These are phyloP conservation scores for Amaranthus hypochondriacus DNA, from an alignment of 148 eudicot species.

Conservation along the genomic window DNA sequence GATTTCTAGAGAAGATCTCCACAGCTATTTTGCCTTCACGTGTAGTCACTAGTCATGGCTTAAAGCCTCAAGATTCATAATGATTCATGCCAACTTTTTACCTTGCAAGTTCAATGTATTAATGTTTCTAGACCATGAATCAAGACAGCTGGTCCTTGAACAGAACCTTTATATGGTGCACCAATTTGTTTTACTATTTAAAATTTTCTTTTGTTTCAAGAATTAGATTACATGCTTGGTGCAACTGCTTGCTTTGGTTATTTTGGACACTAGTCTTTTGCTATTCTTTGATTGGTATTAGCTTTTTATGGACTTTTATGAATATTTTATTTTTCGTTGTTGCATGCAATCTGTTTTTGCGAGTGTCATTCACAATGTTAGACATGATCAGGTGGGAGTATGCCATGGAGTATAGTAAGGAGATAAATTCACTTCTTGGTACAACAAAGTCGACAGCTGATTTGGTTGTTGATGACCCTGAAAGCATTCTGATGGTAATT, in stretches of 20 bases:
- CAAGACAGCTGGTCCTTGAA: neutral
- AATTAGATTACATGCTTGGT: neutral
- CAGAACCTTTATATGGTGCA: neutral
- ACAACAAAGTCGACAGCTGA: conserved; percentile 36
- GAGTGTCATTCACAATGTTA: conserved; percentile 16
- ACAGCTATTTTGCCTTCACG: neutral
- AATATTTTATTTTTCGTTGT: neutral
- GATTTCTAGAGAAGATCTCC: neutral
- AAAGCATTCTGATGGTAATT: conserved; percentile 53
- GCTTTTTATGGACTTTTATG: neutral
- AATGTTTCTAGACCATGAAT: neutral
- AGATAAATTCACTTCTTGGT: conserved; percentile 76
- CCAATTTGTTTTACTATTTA: neutral
- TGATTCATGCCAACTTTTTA: neutral
- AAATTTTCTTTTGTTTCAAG: neutral
- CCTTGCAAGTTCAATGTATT: neutral
- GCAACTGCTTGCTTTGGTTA: too few relatives aligned
- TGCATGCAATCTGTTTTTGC: neutral
- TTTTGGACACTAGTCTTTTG: neutral
- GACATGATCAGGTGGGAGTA: conserved; percentile 59
- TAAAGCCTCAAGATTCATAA: neutral
- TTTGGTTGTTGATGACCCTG: conserved; percentile 64
- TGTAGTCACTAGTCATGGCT: neutral
- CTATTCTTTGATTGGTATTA: neutral
- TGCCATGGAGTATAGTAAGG: conserved; percentile 79